Percentiles rank a stretch among this genome's conserved stretches.
phyloP scores from a whole-genome alignment of 768 basidiomycete species.

The Coprinellus micaceus region DNA sequence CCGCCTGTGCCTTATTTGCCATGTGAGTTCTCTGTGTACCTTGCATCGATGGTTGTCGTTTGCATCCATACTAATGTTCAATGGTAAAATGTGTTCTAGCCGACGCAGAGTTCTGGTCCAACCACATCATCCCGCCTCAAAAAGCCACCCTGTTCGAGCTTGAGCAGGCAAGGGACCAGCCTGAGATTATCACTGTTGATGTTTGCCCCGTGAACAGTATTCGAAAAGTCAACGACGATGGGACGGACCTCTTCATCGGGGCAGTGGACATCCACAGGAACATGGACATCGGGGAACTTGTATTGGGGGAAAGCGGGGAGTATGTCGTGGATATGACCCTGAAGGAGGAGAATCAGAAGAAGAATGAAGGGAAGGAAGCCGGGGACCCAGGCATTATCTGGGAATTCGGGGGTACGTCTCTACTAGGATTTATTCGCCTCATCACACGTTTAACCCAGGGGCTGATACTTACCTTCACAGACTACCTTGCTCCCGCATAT shows the following conservation, averaged over 20 bases:
- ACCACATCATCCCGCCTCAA: conserved; percentile 19
- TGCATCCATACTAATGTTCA: neutral
- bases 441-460: too few relatives aligned
- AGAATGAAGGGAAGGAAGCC: conserved; percentile 28
- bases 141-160: conserved; percentile 28
- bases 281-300: conserved; percentile 19
- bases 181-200: conserved; percentile 27
- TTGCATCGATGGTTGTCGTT: too few relatives aligned
- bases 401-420: conserved; percentile 23
- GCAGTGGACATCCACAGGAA: conserved; percentile 32
- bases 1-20: conserved; percentile 53
- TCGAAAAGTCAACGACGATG: conserved; percentile 50
- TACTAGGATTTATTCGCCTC: too few relatives aligned
- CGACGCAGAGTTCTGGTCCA: conserved; percentile 26
- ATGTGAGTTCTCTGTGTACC: conserved; percentile 18
- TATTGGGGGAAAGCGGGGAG: conserved; percentile 12
- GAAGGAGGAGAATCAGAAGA: conserved; percentile 23
- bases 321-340: neutral
- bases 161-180: conserved; percentile 18
- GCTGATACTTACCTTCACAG: conserved; percentile 11
- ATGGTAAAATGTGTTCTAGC: conserved; percentile 13
- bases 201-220: conserved; percentile 46
- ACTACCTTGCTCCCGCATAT: conserved; percentile 23
- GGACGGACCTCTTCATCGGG: conserved; percentile 51
- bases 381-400: conserved; percentile 51